Evolutionary conservation across 1,284 basidiomycete species (phyloP), one percentile per base, ranked within the genome.

Genomic region (Cystobasidiaceae sp.): DNA sequence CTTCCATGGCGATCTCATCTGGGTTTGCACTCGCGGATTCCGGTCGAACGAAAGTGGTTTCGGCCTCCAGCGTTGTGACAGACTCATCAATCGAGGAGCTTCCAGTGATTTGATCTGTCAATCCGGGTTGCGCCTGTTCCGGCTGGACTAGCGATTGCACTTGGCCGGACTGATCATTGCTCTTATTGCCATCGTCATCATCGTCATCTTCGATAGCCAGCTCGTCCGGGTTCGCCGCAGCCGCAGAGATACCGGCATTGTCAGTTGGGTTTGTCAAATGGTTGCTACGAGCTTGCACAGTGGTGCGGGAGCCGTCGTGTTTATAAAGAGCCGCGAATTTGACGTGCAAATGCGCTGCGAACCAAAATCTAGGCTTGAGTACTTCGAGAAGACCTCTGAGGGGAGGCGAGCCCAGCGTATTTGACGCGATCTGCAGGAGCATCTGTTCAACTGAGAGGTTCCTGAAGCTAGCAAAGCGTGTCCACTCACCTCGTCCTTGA

Each of bases 331-430:
- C 81, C 1, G 90, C 90, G 86, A 81, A 83, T 54, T 88, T 86
- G 67, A 89, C 87, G 75, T 99, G 96, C 54, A 98, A 74, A 79
- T 99, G 96, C 0, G 93, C 96, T 1, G 90, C 80, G 76, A 97
- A 97, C 96, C 96, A 99, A 83, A 89, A 89, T n/a, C 81, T 74
- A 0, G 96, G 93, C 73, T 85, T 83, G 33, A 98, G 80, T 11
- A 81, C 85, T 32, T 80, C 79, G 23, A 98, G 78, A 0, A 98
- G 80, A 15, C 84, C 84, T 80, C 89, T 85, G 30, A 97, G 79
- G 0, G 94, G 93, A 8, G 93, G 93, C 0, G 90, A 93, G 2
- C 96, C 94, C 3, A 98, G 82, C 2, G 81, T 82, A 25, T 88
- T 86, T 7, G 80, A 80, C 30, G 83, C 76, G 67, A 88, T 82